phyloP scores from a whole-genome alignment of 78 protist species.

The Chrysochromulina tobinii region DNA sequence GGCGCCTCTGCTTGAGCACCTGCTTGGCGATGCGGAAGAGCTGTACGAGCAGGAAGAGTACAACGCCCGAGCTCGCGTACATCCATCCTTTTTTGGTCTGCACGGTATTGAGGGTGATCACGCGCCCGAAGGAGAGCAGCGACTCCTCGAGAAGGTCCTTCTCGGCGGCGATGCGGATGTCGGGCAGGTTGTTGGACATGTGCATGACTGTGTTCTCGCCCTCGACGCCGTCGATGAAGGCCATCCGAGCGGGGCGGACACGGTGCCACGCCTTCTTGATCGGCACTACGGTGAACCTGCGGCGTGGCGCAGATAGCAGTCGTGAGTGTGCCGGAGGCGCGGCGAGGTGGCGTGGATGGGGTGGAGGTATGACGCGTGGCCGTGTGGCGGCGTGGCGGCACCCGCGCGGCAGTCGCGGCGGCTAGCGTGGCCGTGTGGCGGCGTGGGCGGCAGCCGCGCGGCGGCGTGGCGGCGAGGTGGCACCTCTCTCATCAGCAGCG shows the following conservation, averaged over 20 bases:
- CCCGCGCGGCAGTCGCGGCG: no score
- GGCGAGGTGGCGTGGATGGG: no score
- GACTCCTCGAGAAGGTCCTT: not conserved
- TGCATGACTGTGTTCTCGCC: not conserved
- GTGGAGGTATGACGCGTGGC: no score
- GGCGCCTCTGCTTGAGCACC: not conserved
- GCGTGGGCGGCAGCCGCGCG: no score
- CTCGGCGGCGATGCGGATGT: not conserved
- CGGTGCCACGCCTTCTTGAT: slow-evolving; percentile 2
- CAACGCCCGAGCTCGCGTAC: not conserved
- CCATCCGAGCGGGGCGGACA: not conserved
- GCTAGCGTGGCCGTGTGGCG: no score
- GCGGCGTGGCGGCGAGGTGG: no score
- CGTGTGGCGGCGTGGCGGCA: no score
- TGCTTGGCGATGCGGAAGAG: not conserved
- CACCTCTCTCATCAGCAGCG: no score
- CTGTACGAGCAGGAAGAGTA: not conserved
- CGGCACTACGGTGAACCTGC: not conserved
- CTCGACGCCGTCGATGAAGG: not conserved
- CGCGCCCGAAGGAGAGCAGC: not conserved
- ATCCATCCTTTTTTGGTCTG: not conserved
- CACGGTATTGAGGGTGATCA: not conserved
- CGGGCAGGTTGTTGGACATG: not conserved
- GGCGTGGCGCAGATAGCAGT: not conserved
- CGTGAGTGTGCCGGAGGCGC: no score